Evolutionary conservation across 176 grass and related monocot species (phyloP).

Genomic region (Ensete glaucum): DNA sequence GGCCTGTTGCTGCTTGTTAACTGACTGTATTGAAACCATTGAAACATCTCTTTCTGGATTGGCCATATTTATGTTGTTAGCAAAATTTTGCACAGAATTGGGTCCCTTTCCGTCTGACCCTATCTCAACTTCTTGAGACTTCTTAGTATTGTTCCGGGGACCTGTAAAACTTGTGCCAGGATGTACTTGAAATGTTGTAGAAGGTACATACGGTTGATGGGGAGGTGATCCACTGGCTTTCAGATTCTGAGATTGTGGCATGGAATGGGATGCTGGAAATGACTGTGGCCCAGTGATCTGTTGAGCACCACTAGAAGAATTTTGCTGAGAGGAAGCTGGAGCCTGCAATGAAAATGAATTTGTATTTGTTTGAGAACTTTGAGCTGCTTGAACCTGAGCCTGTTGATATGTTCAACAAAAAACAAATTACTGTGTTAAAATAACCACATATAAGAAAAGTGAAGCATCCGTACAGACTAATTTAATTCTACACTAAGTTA

Average conservation of each 20-base stretch:
- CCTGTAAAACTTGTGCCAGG: conserved; percentile 24
- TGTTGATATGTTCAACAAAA: conserved; percentile 29
- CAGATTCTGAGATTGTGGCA: conserved; percentile 17
- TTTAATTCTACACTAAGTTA: not conserved
- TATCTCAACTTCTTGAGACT: conserved; percentile 33
- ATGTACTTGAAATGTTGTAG: conserved; percentile 46
- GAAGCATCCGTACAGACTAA: not conserved
- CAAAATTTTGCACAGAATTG: conserved; percentile 34
- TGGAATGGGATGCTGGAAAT: conserved; percentile 11
- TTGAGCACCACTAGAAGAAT: conserved; percentile 35
- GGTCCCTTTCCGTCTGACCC: conserved; percentile 36
- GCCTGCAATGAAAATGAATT: conserved; percentile 44
- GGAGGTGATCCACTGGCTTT: conserved; percentile 6
- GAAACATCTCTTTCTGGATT: conserved; percentile 17
- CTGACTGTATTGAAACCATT: not conserved
- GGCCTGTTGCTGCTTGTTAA: conserved; percentile 36
- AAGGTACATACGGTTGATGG: conserved; percentile 21
- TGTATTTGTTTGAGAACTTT: conserved; percentile 35
- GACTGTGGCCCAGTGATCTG: conserved; percentile 26
- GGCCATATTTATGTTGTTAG: conserved; percentile 28
- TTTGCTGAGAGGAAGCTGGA: conserved; percentile 59
- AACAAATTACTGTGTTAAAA: conserved; percentile 1
- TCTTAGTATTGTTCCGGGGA: conserved; percentile 27
- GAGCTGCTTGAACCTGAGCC: conserved; percentile 37
- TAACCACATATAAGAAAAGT: not conserved